phyloP scores from a whole-genome alignment of 495 filamentous ascomycete genomes.

The Wilcoxina mikolae region DNA sequence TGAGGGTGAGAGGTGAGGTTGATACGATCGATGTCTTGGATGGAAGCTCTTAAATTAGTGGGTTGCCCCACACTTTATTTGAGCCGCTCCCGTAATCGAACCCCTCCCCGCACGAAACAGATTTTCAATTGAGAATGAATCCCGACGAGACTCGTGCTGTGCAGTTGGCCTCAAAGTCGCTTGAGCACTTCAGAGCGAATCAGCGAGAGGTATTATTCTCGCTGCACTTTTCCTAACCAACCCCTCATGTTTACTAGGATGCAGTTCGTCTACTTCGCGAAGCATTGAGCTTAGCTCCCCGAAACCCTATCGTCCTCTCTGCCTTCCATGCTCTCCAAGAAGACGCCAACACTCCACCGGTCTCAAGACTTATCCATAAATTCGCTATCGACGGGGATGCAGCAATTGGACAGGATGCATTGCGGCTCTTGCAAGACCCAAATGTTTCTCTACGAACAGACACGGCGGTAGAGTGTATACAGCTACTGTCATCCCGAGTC shows the following conservation, averaged over 20 bases:
- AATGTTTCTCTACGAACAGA: conserved; percentile 38
- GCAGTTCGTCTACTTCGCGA: conserved; percentile 46
- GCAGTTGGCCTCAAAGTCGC: conserved; percentile 20
- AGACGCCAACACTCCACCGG: conserved; percentile 25
- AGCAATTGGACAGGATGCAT: conserved; percentile 42
- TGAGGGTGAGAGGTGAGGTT: background rate
- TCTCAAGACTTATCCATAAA: conserved; percentile 42
- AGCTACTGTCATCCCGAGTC: conserved; percentile 38
- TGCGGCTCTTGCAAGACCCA: conserved; percentile 40
- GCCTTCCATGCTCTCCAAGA: conserved; percentile 22
- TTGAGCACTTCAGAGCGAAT: conserved; percentile 18
- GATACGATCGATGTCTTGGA: background rate
- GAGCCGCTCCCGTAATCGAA: too few species aligned
- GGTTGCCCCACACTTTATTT: too few species aligned
- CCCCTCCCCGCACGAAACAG: background rate
- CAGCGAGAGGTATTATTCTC: conserved; percentile 16
- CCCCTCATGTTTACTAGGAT: conserved; percentile 31
- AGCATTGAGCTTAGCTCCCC: conserved; percentile 46
- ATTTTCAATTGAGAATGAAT: background rate
- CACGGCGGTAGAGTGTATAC: conserved; percentile 40
- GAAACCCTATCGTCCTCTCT: conserved; percentile 31
- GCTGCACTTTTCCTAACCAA: conserved; percentile 2
- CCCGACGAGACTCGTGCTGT: conserved; percentile 14
- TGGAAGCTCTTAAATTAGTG: background rate
- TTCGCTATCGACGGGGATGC: conserved; percentile 40